phyloP scores from a whole-genome alignment of 2,329 filamentous ascomycete genomes.

The Pochonia chlamydosporia region DNA sequence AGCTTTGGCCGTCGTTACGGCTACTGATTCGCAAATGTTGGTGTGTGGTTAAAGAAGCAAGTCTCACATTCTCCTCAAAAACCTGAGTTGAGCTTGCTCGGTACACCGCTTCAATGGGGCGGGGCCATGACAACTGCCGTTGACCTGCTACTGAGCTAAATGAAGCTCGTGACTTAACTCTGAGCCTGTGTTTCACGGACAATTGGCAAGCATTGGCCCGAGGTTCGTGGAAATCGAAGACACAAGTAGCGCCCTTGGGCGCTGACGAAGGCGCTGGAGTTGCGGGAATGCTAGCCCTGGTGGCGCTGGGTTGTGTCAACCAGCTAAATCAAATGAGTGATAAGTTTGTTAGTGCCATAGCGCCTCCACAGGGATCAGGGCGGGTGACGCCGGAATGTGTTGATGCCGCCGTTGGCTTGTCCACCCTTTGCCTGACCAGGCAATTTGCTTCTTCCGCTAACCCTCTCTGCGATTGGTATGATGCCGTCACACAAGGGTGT shows the following conservation, averaged over 20 bases:
- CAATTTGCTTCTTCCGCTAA: not conserved
- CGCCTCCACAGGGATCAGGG: not conserved
- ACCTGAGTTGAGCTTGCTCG: not conserved
- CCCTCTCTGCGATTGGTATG: no score
- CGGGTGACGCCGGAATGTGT: slow-evolving; percentile 1
- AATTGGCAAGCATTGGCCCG: no score
- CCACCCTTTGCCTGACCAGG: not conserved
- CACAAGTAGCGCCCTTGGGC: no score
- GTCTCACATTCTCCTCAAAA: not conserved
- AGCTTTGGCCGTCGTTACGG: no score
- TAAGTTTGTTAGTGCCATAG: not conserved
- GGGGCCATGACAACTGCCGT: not conserved
- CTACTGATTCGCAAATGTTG: no score
- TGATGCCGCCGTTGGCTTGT: not conserved
- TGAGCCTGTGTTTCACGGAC: not conserved
- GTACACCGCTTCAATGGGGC: not conserved
- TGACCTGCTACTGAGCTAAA: not conserved
- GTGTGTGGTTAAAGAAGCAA: not conserved
- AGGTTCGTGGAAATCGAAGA: not conserved
- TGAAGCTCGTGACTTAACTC: not conserved
- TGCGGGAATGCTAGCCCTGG: no score
- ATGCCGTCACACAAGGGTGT: no score
- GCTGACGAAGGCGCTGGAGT: no score
- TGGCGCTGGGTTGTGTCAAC: slow-evolving; percentile 1
- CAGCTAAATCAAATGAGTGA: not conserved